Percentiles rank a stretch among this genome's conserved stretches.
phyloP scores from a whole-genome alignment of 1,284 basidiomycete species.

The Ganoderma lingzhi region DNA sequence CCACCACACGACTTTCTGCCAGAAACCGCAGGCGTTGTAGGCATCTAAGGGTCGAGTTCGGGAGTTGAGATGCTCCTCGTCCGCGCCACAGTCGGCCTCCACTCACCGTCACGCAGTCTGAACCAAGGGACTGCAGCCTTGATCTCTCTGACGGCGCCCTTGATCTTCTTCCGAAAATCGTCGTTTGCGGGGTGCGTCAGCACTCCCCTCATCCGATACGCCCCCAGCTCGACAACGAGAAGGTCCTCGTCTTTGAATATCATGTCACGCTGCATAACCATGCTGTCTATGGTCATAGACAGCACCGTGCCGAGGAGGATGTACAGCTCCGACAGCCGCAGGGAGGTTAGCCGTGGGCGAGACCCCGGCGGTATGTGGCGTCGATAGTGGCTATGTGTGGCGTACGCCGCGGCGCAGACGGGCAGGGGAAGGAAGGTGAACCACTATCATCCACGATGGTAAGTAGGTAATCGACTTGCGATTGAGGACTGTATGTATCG shows the following conservation, averaged over 20 bases:
- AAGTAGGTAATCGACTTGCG: background rate
- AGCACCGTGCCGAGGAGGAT: background rate
- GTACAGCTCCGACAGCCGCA: slow-evolving; percentile 13
- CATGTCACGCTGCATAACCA: slow-evolving; percentile 5
- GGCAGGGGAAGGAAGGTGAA: slow-evolving; percentile 1
- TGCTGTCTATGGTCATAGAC: background rate
- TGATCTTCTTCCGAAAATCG: background rate
- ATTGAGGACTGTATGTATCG: too few species aligned
- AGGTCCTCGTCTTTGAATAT: background rate
- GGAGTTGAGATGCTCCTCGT: background rate
- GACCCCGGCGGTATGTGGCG: background rate
- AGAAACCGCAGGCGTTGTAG: slow-evolving; percentile 3
- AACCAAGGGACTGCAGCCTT: background rate
- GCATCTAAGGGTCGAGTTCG: background rate
- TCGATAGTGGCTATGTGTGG: slow-evolving; percentile 12
- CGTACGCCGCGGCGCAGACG: slow-evolving; percentile 1
- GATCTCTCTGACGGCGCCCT: background rate
- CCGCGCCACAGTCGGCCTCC: background rate
- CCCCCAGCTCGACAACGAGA: background rate
- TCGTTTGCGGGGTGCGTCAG: background rate
- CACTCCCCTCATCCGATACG: background rate
- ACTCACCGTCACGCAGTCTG: background rate
- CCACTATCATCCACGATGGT: background rate
- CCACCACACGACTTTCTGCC: slow-evolving; percentile 18
- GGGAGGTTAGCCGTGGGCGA: slow-evolving; percentile 2